Base-by-base conservation (phyloP, 2,329 filamentous ascomycete genomes). In the Fusarium nisikadoi region DNA sequence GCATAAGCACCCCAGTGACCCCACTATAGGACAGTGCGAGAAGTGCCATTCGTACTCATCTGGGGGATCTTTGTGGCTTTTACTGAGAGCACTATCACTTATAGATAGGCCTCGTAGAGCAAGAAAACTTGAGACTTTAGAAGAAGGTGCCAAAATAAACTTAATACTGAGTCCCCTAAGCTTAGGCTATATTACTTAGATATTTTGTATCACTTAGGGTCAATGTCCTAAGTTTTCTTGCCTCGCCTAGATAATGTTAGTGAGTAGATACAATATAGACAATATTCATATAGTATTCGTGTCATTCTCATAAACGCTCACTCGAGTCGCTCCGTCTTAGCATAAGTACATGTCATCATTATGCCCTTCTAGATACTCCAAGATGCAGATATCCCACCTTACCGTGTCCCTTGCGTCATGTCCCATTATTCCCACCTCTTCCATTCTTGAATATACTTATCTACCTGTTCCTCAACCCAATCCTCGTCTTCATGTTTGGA, bases 361-460 rank as follows among this genome's bases (percentile, higher is more conserved):
- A 69, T 67, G 47, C 49, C 52, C 57, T 35, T 67, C 71, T 63
- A 63, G 36, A 35, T 73, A 73, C 59, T 73, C 62, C 53, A 62
- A 73, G 53, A 73, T 72, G 65, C 70, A 73, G 57, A 73, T 62
- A 61, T 27, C 53, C 62, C 54, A 59, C 33, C 50, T 25, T 31
- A 29, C 23, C 38, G 25, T 41, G 39, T 27, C 42, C 61, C 54
- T 31, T 27, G 16, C 20, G 29, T 58, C 50, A 31, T 67, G 53
- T 35, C 20, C 39, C 42, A 43, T 86, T 83, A 87, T 84, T 91
- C 80, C 89, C 87, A 87, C 67, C 83, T 85, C 76, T 83, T 85
- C 85, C 90, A 89, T 73, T 92, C 87, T 52, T 84, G 82, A 56
- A 88, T 81, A 59, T 90, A 80, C 69, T 84, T 83, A 50, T 84